Evolutionary conservation across 768 basidiomycete genomes (phyloP).

Genomic region (Boletellus emodensis): DNA sequence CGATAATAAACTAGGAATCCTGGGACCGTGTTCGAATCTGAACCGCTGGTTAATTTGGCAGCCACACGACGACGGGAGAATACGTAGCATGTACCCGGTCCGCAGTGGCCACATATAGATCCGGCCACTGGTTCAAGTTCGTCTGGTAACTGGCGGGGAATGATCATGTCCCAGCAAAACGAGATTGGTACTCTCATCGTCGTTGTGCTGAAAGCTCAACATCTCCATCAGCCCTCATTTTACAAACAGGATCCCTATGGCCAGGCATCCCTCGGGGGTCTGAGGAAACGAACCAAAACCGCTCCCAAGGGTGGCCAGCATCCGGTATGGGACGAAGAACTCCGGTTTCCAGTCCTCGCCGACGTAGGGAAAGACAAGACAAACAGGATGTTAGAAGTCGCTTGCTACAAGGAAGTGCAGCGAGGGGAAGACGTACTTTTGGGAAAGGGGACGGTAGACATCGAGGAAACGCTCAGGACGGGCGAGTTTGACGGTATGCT

Average conservation of each 20-base stretch:
- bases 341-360: slow-evolving; percentile 70
- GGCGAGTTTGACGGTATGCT: slow-evolving; percentile 89
- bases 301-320: slow-evolving; percentile 89
- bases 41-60: too few relatives aligned
- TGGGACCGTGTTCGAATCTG: too few relatives aligned
- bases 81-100: not conserved
- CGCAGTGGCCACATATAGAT: not conserved
- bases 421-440: slow-evolving; percentile 66
- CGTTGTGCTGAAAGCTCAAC: slow-evolving; percentile 80
- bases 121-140: not conserved
- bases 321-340: slow-evolving; percentile 89
- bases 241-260: slow-evolving; percentile 92
- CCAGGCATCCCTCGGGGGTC: slow-evolving; percentile 54
- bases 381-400: slow-evolving; percentile 61
- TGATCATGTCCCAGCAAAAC: slow-evolving; percentile 28
- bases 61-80: too few relatives aligned
- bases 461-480: slow-evolving; percentile 71
- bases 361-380: slow-evolving; percentile 44
- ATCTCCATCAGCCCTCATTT: slow-evolving; percentile 81
- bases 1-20: too few relatives aligned
- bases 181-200: slow-evolving; percentile 81
- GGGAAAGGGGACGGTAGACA: slow-evolving; percentile 72
- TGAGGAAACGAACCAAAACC: slow-evolving; percentile 63
- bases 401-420: slow-evolving; percentile 79
- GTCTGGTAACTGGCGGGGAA: too few relatives aligned